Percentiles rank a stretch among this genome's conserved stretches.
Evolutionary conservation across 768 basidiomycete genomes (phyloP).

Genomic region (Pholiota microspora): DNA sequence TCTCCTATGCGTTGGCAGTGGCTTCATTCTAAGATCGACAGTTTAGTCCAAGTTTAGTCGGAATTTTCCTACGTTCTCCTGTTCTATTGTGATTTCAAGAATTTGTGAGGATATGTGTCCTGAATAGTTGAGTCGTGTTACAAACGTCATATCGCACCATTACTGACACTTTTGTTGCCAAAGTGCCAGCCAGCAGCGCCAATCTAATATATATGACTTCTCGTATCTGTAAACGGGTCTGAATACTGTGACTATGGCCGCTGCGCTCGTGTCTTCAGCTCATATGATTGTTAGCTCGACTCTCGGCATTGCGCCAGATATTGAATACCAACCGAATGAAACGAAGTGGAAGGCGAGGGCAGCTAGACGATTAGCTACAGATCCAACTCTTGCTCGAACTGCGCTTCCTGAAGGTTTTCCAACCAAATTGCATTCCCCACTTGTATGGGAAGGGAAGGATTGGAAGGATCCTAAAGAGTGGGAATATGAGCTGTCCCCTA

Average conservation of each 20-base stretch:
- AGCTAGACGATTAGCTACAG: conserved; percentile 31
- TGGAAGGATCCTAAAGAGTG: conserved; percentile 37
- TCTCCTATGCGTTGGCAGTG: too few species aligned
- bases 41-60: too few species aligned
- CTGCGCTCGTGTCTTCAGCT: not conserved
- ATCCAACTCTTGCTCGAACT: conserved; percentile 28
- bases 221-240: too few species aligned
- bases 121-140: not conserved
- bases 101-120: not conserved
- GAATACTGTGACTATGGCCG: not conserved
- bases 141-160: conserved; percentile 11
- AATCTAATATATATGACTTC: not conserved
- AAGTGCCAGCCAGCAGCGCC: not conserved
- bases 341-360: conserved; percentile 37
- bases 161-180: not conserved
- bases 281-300: not conserved
- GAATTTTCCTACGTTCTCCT: too few species aligned
- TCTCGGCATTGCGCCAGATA: conserved; percentile 30
- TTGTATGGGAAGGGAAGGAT: conserved; percentile 43
- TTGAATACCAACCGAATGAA: conserved; percentile 37
- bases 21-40: too few species aligned
- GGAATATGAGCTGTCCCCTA: conserved; percentile 32
- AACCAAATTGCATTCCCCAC: conserved; percentile 30
- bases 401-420: conserved; percentile 37
- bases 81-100: too few species aligned